Evolutionary conservation across 225 moss, liverwort and hornwort species (phyloP).

Genomic region (Pseudoscleropodium purum): DNA sequence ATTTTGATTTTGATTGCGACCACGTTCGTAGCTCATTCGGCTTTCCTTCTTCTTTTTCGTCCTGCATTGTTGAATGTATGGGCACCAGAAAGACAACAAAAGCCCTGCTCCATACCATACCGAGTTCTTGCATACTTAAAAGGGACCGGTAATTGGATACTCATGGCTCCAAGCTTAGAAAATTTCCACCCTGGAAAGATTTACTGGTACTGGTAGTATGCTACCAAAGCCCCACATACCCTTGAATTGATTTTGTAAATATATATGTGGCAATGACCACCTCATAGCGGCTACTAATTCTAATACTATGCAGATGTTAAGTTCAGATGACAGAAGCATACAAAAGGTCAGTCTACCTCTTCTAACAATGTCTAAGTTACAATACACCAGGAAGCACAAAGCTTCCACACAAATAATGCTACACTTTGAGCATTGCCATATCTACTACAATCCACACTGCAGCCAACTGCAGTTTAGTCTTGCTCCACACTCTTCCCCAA

Average conservation of each 20-base stretch:
- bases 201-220: not conserved
- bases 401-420: not conserved
- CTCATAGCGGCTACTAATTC: not conserved
- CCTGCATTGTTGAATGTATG: not conserved
- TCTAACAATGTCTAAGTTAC: not conserved
- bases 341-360: not conserved
- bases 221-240: not conserved
- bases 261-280: slow-evolving; percentile 18
- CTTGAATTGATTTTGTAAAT: not conserved
- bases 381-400: not conserved
- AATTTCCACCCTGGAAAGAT: not conserved
- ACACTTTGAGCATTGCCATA: not conserved
- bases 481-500: not conserved
- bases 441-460: not conserved
- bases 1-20: not conserved
- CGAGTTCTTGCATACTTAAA: not conserved
- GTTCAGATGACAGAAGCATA: not conserved
- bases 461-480: not conserved
- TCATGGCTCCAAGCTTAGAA: not conserved
- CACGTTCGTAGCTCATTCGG: not conserved
- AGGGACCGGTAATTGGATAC: not conserved
- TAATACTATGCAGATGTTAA: not conserved
- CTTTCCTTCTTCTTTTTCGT: not conserved
- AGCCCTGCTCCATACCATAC: too few relatives aligned
- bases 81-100: too few relatives aligned